Evolutionary conservation across 2,329 filamentous ascomycete genomes (phyloP).

Genomic region (Penicillium sp.): DNA sequence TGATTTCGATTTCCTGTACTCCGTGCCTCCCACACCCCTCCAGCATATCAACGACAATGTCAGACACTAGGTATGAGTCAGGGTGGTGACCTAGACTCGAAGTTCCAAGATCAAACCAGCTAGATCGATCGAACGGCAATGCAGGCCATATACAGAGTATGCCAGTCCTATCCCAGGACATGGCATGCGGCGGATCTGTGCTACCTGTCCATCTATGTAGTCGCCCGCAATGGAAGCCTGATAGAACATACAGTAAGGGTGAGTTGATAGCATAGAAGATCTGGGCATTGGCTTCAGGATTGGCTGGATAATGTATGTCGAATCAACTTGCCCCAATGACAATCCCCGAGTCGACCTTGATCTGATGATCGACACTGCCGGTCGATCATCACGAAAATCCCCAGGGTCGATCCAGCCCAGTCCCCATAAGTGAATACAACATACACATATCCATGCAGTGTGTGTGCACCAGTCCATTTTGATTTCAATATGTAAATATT

Average conservation of each 20-base stretch:
- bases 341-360: not conserved
- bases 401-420: not conserved
- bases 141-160: not conserved
- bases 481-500: not conserved
- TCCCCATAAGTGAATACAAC: not conserved
- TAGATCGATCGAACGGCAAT: not conserved
- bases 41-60: not conserved
- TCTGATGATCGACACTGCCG: conserved; percentile 4
- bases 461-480: not conserved
- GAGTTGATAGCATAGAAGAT: not conserved
- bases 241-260: not conserved
- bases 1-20: not conserved
- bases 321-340: not conserved
- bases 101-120: not conserved
- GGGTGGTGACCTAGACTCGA: not conserved
- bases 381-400: conserved; percentile 1
- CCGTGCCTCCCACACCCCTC: not conserved
- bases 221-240: not conserved
- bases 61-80: not conserved
- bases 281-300: not conserved
- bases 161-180: not conserved
- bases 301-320: not conserved
- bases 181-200: not conserved
- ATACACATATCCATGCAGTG: too few relatives aligned
- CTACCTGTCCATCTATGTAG: not conserved